phyloP scores from a whole-genome alignment of 495 filamentous ascomycete species.

The Tuber magnatum region DNA sequence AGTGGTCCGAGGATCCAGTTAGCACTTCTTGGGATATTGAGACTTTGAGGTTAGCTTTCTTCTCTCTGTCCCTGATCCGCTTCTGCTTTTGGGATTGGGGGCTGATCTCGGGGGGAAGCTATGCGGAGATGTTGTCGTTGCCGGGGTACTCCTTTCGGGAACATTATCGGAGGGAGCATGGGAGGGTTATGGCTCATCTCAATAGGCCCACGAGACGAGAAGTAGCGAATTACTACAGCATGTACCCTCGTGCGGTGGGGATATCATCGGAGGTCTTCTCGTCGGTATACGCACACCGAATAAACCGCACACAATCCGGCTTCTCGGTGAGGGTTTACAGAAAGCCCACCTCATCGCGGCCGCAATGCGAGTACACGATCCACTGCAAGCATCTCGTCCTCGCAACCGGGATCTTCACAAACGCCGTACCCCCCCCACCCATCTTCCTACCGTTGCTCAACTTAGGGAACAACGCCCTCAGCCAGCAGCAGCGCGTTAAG shows the following conservation, averaged over 20 bases:
- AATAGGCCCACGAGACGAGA: slow-evolving; percentile 54
- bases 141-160: slow-evolving; percentile 57
- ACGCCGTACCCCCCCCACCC: slow-evolving; percentile 50
- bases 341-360: slow-evolving; percentile 42
- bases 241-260: slow-evolving; percentile 51
- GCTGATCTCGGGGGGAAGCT: slow-evolving; percentile 45
- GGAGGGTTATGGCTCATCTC: slow-evolving; percentile 48
- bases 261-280: slow-evolving; percentile 51
- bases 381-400: slow-evolving; percentile 57
- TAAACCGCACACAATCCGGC: slow-evolving; percentile 46
- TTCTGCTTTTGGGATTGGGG: slow-evolving; percentile 32
- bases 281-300: slow-evolving; percentile 44
- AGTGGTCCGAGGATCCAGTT: slow-evolving; percentile 57
- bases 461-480: background rate
- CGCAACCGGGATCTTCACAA: slow-evolving; percentile 58
- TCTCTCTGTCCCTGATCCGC: background rate
- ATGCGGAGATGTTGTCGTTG: slow-evolving; percentile 60
- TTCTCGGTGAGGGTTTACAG: slow-evolving; percentile 43
- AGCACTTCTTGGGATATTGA: slow-evolving; percentile 53
- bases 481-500: slow-evolving; percentile 5
- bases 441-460: slow-evolving; percentile 45
- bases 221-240: slow-evolving; percentile 53
- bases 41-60: slow-evolving; percentile 44
- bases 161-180: slow-evolving; percentile 46
- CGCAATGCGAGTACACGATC: slow-evolving; percentile 46